Evolutionary conservation across 2,329 filamentous ascomycete species (phyloP).

Genomic region (Aureobasidium uvarum): DNA sequence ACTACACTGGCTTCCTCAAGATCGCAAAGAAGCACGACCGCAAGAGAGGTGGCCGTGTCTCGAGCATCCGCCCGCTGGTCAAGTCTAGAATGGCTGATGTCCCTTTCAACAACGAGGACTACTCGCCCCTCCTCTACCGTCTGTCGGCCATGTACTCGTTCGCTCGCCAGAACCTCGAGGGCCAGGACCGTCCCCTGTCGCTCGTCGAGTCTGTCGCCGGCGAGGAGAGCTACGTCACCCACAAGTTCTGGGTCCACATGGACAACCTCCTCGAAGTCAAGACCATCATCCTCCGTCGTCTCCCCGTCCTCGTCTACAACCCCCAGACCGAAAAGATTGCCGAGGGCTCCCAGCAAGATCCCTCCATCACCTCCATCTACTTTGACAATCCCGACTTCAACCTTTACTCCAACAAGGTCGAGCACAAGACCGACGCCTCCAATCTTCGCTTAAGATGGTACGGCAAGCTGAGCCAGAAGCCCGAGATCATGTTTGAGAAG

Average conservation of each 20-base stretch:
- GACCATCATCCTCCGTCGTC: slow-evolving; percentile 84
- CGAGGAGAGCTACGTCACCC: slow-evolving; percentile 71
- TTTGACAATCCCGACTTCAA: slow-evolving; percentile 87
- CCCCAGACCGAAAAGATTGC: slow-evolving; percentile 79
- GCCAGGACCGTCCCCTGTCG: slow-evolving; percentile 40
- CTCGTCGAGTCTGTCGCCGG: slow-evolving; percentile 44
- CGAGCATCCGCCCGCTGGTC: slow-evolving; percentile 77
- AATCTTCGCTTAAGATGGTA: slow-evolving; percentile 91
- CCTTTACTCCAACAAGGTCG: slow-evolving; percentile 82
- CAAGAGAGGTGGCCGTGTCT: slow-evolving; percentile 81
- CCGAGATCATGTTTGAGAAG: slow-evolving; percentile 83
- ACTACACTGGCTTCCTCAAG: slow-evolving; percentile 97
- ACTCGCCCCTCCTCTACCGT: slow-evolving; percentile 81
- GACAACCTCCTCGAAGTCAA: slow-evolving; percentile 97
- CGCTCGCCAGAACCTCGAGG: slow-evolving; percentile 78
- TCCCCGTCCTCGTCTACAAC: slow-evolving; percentile 92
- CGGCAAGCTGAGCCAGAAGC: slow-evolving; percentile 73
- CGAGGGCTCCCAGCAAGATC: slow-evolving; percentile 74
- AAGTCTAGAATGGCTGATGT: slow-evolving; percentile 83
- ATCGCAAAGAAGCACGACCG: slow-evolving; percentile 99
- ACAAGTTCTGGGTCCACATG: slow-evolving; percentile 96
- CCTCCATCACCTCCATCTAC: slow-evolving; percentile 91
- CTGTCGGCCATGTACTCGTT: slow-evolving; percentile 96
- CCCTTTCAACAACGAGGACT: slow-evolving; percentile 94
- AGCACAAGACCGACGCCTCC: slow-evolving; percentile 68